Conservation (phyloP, 2,329 filamentous ascomycete genomes). For the Colletotrichum sojae region DNA sequence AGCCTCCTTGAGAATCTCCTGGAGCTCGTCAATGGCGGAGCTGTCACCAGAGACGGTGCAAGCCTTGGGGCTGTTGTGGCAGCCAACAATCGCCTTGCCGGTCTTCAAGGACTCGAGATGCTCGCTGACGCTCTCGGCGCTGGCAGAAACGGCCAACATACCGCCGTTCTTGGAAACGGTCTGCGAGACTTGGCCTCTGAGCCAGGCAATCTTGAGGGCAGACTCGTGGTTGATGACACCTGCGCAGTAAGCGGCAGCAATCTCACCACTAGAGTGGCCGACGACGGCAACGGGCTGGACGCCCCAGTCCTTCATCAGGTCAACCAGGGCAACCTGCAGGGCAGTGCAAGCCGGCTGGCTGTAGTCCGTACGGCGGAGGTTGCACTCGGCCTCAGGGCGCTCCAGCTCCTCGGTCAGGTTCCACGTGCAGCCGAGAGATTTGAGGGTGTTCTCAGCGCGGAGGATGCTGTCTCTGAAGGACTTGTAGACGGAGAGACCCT, state of each 20-base stretch:
- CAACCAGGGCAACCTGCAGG: slow-evolving; percentile 58
- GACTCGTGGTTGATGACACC: slow-evolving; percentile 57
- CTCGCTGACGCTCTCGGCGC: slow-evolving; percentile 65
- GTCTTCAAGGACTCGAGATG: slow-evolving; percentile 42
- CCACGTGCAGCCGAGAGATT: slow-evolving; percentile 38
- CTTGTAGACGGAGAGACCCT: slow-evolving; percentile 56
- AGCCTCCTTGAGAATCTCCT: slow-evolving; percentile 50
- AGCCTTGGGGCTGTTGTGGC: slow-evolving; percentile 67
- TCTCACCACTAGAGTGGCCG: slow-evolving; percentile 57
- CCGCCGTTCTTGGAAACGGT: slow-evolving; percentile 45
- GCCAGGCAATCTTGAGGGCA: slow-evolving; percentile 50
- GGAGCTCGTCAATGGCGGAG: slow-evolving; percentile 58
- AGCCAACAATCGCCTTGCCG: slow-evolving; percentile 45
- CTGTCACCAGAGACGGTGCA: slow-evolving; percentile 66
- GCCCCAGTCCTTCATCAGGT: slow-evolving; percentile 49
- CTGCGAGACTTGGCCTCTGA: slow-evolving; percentile 34
- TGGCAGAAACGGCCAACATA: slow-evolving; percentile 62
- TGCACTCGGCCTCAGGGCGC: slow-evolving; percentile 43
- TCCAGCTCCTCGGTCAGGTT: slow-evolving; percentile 46
- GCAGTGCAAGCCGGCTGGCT: slow-evolving; percentile 59
- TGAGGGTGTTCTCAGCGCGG: slow-evolving; percentile 41
- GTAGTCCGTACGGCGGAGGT: slow-evolving; percentile 45
- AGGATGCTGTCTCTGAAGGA: slow-evolving; percentile 55
- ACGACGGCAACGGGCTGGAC: slow-evolving; percentile 49
- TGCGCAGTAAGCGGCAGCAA: slow-evolving; percentile 58